A percentile compares a stretch with the other conserved stretches of the same genome.
Evolutionary conservation across 202 grass and related monocot species (phyloP).

Genomic region (Zizania palustris): DNA sequence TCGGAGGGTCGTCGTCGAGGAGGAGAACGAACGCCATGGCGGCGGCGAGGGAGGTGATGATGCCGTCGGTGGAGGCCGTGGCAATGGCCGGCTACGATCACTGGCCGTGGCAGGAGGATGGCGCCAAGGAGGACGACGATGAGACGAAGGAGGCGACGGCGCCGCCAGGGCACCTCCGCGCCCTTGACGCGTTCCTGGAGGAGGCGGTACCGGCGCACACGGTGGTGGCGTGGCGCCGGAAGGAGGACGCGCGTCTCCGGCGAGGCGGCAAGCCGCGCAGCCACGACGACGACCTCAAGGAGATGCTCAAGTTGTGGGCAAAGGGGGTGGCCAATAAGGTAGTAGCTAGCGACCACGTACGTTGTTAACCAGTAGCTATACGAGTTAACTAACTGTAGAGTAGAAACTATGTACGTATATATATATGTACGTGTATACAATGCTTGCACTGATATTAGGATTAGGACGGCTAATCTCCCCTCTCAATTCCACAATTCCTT

Average conservation of each 20-base stretch:
- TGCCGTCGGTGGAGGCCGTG: slow-evolving; percentile 41
- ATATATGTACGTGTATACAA: too few relatives aligned
- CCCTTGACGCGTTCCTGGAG: slow-evolving; percentile 55
- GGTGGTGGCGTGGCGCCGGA: slow-evolving; percentile 32
- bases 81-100: slow-evolving; percentile 40
- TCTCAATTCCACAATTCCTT: too few relatives aligned
- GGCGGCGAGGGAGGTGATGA: neutral
- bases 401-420: too few relatives aligned
- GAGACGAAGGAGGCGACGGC: neutral
- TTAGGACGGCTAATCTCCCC: too few relatives aligned
- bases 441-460: too few relatives aligned
- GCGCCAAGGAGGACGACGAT: neutral
- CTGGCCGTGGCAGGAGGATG: neutral
- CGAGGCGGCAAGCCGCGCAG: slow-evolving; percentile 2
- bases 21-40: neutral
- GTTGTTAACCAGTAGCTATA: neutral
- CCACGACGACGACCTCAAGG: slow-evolving; percentile 45
- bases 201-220: slow-evolving; percentile 47
- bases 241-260: slow-evolving; percentile 32
- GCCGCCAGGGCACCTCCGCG: slow-evolving; percentile 44
- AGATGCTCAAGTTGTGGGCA: slow-evolving; percentile 62
- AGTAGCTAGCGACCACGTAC: neutral
- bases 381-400: too few relatives aligned
- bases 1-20: neutral
- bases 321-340: slow-evolving; percentile 39